These are phyloP conservation scores for Mrakia gelida DNA, from an alignment of 768 basidiomycete genomes.

Conservation along the genomic window DNA sequence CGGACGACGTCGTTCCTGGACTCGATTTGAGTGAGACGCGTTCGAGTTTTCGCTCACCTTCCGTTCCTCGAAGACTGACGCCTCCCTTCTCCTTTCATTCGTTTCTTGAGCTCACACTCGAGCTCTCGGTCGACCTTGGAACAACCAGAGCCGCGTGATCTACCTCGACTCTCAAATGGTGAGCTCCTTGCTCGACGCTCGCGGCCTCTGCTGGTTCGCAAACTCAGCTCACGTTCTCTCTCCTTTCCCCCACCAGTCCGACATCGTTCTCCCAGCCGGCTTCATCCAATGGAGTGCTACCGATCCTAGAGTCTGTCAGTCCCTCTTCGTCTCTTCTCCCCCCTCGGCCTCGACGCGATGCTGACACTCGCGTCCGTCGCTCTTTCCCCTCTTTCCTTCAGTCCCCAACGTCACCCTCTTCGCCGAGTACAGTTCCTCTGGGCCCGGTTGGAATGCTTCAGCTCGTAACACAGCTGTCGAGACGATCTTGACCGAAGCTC, in stretches of 20 bases:
- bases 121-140: constrained; percentile 66
- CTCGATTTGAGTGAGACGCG: constrained; percentile 50
- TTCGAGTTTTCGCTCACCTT: background rate
- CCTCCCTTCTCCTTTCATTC: constrained; percentile 60
- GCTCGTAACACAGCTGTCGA: constrained; percentile 53
- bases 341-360: background rate
- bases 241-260: constrained; percentile 5
- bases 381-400: background rate
- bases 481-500: constrained; percentile 49
- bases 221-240: constrained; percentile 39
- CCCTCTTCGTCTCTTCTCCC: background rate
- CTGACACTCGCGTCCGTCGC: background rate
- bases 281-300: constrained; percentile 23
- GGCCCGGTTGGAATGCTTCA: constrained; percentile 54
- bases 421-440: constrained; percentile 57
- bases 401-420: constrained; percentile 58
- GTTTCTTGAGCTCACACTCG: constrained; percentile 49
- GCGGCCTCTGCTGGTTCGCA: constrained; percentile 1
- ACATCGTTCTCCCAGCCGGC: constrained; percentile 34
- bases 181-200: background rate
- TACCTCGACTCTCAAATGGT: constrained; percentile 60
- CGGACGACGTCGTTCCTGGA: constrained; percentile 19
- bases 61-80: background rate
- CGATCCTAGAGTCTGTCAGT: background rate
- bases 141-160: constrained; percentile 55